These are phyloP conservation scores for Annulohypoxylon bovei DNA, from an alignment of 495 filamentous ascomycete genomes.

Conservation along the genomic window DNA sequence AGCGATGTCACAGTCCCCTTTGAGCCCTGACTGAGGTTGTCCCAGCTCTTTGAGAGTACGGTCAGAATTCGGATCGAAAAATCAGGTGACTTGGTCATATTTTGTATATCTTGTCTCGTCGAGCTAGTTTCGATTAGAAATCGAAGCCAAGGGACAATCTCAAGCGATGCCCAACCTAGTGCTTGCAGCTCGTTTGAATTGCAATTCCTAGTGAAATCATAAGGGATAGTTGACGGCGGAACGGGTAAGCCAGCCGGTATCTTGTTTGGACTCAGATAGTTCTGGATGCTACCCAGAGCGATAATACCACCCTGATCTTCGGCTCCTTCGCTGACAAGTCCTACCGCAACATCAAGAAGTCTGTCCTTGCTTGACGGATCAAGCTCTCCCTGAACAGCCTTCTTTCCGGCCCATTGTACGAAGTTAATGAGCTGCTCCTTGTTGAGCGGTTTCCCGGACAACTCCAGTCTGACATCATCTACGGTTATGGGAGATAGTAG, in stretches of 20 bases:
- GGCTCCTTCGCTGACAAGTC: conserved; percentile 71
- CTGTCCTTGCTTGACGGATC: conserved; percentile 68
- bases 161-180: conserved; percentile 84
- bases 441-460: conserved; percentile 78
- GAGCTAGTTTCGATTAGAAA: conserved; percentile 74
- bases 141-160: conserved; percentile 81
- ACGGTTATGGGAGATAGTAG: conserved; percentile 86
- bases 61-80: conserved; percentile 83
- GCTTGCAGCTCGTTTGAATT: conserved; percentile 68
- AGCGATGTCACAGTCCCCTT: conserved; percentile 71
- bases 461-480: conserved; percentile 81
- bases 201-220: conserved; percentile 72
- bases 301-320: conserved; percentile 72
- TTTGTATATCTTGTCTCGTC: conserved; percentile 50
- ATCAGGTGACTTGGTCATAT: conserved; percentile 73
- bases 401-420: conserved; percentile 79
- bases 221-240: conserved; percentile 83
- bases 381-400: conserved; percentile 72
- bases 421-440: conserved; percentile 81
- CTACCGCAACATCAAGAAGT: conserved; percentile 83
- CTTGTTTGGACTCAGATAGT: conserved; percentile 75
- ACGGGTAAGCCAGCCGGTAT: conserved; percentile 86
- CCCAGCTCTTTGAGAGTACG: conserved; percentile 89
- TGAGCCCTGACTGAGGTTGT: conserved; percentile 69
- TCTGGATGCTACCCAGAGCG: conserved; percentile 75